Evolutionary conservation across 2,329 filamentous ascomycete genomes (phyloP).

Genomic region (Colletotrichum liaoningense): DNA sequence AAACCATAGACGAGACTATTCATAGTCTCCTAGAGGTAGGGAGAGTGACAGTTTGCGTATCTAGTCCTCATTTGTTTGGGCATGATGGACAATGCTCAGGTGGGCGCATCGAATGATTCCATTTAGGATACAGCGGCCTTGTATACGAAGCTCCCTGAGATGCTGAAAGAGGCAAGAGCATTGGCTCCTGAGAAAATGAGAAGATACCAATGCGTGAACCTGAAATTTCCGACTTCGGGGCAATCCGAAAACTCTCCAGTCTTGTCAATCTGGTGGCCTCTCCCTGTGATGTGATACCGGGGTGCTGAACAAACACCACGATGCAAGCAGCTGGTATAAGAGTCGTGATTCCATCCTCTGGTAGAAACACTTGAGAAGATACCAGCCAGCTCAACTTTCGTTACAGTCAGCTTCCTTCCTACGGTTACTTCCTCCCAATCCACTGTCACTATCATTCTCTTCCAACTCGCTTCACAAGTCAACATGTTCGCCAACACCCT

Average conservation of each 20-base stretch:
- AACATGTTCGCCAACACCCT: background rate
- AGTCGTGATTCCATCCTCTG: background rate
- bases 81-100: background rate
- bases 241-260: background rate
- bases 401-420: background rate
- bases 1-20: background rate
- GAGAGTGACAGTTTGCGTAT: background rate
- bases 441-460: background rate
- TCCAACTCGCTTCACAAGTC: no score
- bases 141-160: background rate
- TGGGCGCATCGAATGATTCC: background rate
- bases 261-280: background rate
- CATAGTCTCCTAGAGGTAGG: fast-evolving
- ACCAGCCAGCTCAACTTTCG: background rate
- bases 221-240: background rate
- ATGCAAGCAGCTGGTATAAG: background rate
- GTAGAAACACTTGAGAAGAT: background rate
- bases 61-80: background rate
- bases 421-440: background rate
- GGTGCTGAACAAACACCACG: background rate
- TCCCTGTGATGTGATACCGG: background rate
- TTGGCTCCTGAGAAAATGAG: background rate
- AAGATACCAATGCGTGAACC: background rate
- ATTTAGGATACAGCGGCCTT: no score
- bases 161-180: background rate